Conservation (phyloP, 83 land plant species). For the Larix sibirica region DNA sequence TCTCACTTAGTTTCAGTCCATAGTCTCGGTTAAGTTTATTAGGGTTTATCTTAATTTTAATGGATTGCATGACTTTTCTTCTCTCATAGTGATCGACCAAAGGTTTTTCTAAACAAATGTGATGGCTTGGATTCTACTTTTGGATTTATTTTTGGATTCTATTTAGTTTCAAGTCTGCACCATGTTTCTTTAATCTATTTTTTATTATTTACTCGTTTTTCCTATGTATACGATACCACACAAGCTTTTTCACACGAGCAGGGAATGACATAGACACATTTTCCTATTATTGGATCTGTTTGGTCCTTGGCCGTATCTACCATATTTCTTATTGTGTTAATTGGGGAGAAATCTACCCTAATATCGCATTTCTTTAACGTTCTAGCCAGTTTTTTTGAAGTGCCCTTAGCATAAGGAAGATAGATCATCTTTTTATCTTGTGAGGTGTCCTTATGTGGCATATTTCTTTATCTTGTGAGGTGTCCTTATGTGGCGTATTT, state of each 20-base stretch:
- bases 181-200: neutral
- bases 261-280: neutral
- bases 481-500: too few species aligned
- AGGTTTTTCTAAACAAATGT: too few species aligned
- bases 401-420: neutral
- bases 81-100: too few species aligned
- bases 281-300: neutral
- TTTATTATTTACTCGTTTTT: neutral
- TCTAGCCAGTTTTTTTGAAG: neutral
- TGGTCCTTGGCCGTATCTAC: neutral
- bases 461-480: too few species aligned
- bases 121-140: neutral
- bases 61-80: too few species aligned
- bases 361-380: neutral
- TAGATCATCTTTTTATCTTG: too few species aligned
- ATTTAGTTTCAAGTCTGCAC: neutral
- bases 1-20: too few species aligned
- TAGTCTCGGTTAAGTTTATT: too few species aligned
- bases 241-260: neutral
- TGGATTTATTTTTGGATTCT: neutral
- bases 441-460: too few species aligned
- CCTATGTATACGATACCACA: neutral
- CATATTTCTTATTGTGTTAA: neutral
- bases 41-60: too few species aligned
- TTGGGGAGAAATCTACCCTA: neutral